A percentile compares a stretch with the other conserved stretches of the same genome.
phyloP scores from a whole-genome alignment of 768 basidiomycete genomes.

The Cantharellus cinnabarinus region DNA sequence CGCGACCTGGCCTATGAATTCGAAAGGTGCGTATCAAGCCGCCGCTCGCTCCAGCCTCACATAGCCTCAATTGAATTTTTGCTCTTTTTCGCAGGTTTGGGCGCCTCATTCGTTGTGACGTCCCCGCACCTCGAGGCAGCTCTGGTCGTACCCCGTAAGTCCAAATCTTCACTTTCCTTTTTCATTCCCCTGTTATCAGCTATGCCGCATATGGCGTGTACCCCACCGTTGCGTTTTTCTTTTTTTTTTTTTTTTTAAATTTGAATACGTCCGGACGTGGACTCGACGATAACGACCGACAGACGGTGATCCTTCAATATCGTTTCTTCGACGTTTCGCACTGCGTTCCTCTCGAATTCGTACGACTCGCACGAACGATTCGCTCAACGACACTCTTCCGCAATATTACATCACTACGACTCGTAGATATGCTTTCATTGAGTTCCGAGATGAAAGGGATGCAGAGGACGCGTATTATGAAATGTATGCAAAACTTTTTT shows the following conservation, averaged over 20 bases:
- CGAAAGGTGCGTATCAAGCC: conserved; percentile 37
- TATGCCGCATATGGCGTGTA: not conserved
- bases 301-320: conserved; percentile 1
- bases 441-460: conserved; percentile 57
- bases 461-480: conserved; percentile 73
- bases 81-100: conserved; percentile 35
- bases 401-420: conserved; percentile 13
- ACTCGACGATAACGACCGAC: not conserved
- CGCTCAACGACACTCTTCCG: conserved; percentile 34
- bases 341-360: not conserved
- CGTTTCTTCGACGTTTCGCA: not conserved
- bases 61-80: not conserved
- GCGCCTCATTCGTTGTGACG: conserved; percentile 71
- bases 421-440: conserved; percentile 66
- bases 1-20: conserved; percentile 73
- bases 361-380: conserved; percentile 6
- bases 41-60: conserved; percentile 4
- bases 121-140: conserved; percentile 68
- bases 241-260: not conserved
- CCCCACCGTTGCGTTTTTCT: not conserved
- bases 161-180: not conserved
- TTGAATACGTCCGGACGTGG: not conserved
- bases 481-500: conserved; percentile 30
- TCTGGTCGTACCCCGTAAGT: conserved; percentile 17
- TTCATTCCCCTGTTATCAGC: not conserved